phyloP scores from a whole-genome alignment of 2,329 filamentous ascomycete genomes.

The Diaporthe citrichinensis region DNA sequence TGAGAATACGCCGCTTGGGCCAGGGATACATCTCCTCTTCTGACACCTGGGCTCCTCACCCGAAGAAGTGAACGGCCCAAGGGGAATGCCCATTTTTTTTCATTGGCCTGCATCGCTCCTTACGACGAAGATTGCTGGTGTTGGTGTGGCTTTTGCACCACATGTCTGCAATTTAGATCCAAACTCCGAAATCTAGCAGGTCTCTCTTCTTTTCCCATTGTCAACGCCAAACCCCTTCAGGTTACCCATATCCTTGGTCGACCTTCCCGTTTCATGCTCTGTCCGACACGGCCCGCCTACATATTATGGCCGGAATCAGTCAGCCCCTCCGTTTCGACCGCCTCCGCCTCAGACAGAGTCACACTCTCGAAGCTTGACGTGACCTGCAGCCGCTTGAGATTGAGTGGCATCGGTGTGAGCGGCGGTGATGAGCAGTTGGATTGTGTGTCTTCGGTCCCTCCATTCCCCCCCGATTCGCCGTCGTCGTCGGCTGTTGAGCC shows the following conservation, averaged over 20 bases:
- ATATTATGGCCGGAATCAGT: neutral
- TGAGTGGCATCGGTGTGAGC: slow-evolving; percentile 8
- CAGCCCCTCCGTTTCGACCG: neutral
- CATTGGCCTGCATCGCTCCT: neutral
- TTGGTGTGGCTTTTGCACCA: neutral
- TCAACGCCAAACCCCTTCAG: neutral
- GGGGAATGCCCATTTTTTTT: neutral
- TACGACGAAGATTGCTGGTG: neutral
- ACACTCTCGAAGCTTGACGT: slow-evolving; percentile 35
- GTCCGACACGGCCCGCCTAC: neutral
- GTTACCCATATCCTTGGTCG: neutral
- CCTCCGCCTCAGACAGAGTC: slow-evolving; percentile 14
- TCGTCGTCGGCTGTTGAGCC: slow-evolving; percentile 12
- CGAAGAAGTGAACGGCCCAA: no score
- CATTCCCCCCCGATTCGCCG: neutral
- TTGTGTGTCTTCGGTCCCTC: neutral
- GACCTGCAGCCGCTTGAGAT: slow-evolving; percentile 17
- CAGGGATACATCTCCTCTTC: neutral
- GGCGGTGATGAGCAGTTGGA: slow-evolving; percentile 17
- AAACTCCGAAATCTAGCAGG: neutral
- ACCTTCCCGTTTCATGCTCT: neutral
- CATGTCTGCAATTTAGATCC: neutral
- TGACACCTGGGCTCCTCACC: neutral
- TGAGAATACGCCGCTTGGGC: neutral
- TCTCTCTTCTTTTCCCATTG: neutral